phyloP scores from a whole-genome alignment of 345 rosid species.

The Eucalyptus lansdowneana region DNA sequence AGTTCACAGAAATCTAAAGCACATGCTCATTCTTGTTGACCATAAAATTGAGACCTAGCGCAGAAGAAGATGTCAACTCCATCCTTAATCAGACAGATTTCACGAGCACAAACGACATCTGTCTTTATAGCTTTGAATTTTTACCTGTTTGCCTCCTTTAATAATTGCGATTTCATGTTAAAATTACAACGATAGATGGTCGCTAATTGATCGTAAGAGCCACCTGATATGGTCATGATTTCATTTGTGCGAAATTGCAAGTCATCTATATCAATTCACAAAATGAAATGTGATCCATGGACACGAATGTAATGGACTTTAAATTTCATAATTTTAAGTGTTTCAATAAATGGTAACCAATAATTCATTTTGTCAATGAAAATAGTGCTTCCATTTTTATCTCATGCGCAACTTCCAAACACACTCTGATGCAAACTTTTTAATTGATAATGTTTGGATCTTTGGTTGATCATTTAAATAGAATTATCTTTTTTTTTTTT shows the following conservation, averaged over 20 bases:
- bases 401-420: too few species aligned
- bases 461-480: too few species aligned
- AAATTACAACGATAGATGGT: background rate
- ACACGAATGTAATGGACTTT: background rate
- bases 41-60: background rate
- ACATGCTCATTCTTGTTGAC: background rate
- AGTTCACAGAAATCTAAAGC: background rate
- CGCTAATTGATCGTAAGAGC: background rate
- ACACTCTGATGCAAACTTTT: too few species aligned
- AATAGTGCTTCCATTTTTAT: too few species aligned
- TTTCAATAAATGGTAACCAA: too few species aligned
- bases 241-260: too few species aligned
- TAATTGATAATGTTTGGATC: too few species aligned
- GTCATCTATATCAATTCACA: too few species aligned
- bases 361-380: too few species aligned
- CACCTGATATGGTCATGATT: background rate
- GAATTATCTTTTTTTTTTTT: too few species aligned
- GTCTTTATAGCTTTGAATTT: background rate
- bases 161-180: rapidly evolving
- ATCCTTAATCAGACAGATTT: background rate
- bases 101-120: background rate
- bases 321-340: too few species aligned
- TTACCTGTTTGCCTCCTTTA: background rate
- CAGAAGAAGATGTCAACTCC: background rate
- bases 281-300: background rate